Conservation (phyloP, 116 monocot species). For the Zostera marina region DNA sequence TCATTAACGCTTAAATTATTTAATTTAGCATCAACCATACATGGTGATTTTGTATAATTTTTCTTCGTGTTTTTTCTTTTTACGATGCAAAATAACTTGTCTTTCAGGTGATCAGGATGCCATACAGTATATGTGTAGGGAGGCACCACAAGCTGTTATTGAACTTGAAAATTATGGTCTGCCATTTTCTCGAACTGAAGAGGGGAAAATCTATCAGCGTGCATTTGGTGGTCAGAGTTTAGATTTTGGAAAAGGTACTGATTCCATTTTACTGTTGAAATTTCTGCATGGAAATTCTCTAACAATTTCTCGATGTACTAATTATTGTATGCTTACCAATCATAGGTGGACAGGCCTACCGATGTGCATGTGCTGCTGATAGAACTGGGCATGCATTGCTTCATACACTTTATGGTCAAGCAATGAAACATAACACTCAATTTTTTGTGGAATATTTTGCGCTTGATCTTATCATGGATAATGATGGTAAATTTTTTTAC, state of each 20-base stretch:
- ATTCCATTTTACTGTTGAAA: no score
- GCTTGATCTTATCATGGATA: slow-evolving; percentile 83
- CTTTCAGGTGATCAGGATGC: slow-evolving; percentile 92
- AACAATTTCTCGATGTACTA: background rate
- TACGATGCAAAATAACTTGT: background rate
- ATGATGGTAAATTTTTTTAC: slow-evolving; percentile 25
- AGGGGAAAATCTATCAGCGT: slow-evolving; percentile 96
- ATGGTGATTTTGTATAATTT: slow-evolving; percentile 1
- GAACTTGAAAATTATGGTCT: slow-evolving; percentile 97
- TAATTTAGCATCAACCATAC: no score
- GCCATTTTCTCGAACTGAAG: slow-evolving; percentile 90
- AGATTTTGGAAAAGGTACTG: slow-evolving; percentile 88
- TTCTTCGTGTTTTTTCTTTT: background rate
- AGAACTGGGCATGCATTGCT: slow-evolving; percentile 93
- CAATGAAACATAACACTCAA: slow-evolving; percentile 98
- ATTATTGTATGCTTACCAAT: background rate
- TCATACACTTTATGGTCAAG: slow-evolving; percentile 92
- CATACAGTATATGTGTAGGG: slow-evolving; percentile 99
- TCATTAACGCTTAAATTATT: no score
- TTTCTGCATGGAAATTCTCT: no score
- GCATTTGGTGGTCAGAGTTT: slow-evolving; percentile 98
- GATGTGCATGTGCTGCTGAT: slow-evolving; percentile 99
- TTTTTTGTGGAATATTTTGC: slow-evolving; percentile 98
- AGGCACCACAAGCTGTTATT: slow-evolving; percentile 97
- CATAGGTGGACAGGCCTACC: slow-evolving; percentile 88